Evolutionary conservation across 176 grass and related monocot species (phyloP).

Genomic region (Hsuehochloa calcarea): DNA sequence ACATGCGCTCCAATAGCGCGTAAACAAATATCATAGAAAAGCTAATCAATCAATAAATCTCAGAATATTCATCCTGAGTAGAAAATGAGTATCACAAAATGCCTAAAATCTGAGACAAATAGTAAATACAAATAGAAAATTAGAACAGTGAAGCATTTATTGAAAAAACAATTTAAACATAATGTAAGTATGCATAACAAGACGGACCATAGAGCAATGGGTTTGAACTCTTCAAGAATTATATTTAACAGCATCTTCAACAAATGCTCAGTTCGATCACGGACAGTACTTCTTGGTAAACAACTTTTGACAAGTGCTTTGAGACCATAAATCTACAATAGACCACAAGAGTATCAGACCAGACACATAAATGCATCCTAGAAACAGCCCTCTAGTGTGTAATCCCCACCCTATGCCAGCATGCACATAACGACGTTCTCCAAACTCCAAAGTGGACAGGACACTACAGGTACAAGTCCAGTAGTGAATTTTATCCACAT

Average conservation of each 20-base stretch:
- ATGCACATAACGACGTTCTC: background rate
- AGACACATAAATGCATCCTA: conserved; percentile 17
- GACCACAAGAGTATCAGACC: conserved; percentile 17
- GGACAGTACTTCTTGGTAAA: conserved; percentile 44
- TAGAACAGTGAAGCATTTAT: conserved; percentile 17
- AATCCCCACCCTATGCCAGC: background rate
- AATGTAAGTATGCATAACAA: conserved; percentile 14
- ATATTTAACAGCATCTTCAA: conserved; percentile 66
- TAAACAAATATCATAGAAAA: conserved; percentile 31
- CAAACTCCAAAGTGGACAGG: background rate
- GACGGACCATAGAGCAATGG: conserved; percentile 58
- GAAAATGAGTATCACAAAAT: conserved; percentile 4
- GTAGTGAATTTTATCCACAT: conserved; percentile 16
- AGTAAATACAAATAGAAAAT: conserved; percentile 25
- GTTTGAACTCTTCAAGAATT: conserved; percentile 59
- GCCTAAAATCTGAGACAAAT: background rate
- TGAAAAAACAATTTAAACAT: background rate
- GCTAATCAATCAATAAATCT: conserved; percentile 9
- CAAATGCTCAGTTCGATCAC: conserved; percentile 50
- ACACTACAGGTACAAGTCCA: background rate
- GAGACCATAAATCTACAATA: conserved; percentile 80
- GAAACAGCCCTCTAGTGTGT: background rate
- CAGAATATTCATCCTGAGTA: conserved; percentile 13
- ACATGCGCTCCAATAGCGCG: conserved; percentile 6
- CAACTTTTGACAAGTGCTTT: conserved; percentile 85